Evolutionary conservation across 257 asterid species (phyloP), one percentile per base, ranked within the genome.

Genomic region (Nicotiana attenuata): DNA sequence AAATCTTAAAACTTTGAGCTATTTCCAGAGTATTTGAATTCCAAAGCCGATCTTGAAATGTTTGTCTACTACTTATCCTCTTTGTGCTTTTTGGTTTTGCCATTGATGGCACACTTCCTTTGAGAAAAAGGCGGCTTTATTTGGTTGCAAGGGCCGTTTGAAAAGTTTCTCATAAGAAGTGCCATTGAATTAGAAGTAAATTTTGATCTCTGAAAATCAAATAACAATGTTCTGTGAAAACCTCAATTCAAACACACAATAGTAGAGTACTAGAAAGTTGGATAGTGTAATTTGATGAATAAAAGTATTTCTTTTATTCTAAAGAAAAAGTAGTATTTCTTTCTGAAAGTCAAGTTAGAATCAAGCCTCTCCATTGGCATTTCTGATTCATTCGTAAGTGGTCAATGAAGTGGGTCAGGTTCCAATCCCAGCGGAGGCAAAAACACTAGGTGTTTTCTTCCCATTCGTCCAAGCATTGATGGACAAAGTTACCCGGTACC

Each of bases 401-500:
- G 47, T 38, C 10, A 38, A 38, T 38, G 47, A 38, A 38, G 47
- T 38, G 10, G 47, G 47, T 7, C 47, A 38, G 10, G 47, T 35
- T 35, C 6, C 5, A 33, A 33, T 33, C 38, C 6, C 38, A 33
- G 41, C 41, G 0, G 41, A 35, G 41, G 2, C 41, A 35, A 35
- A 35, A 35, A 35, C 8, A 35, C 1, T 35, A 35, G 0, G 0
- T 5, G 1, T 5, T 35, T 35, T 35, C 7, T 35, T 35, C 9
- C 1, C 2, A 38, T 6, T 38, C 1, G 2, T 7, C 10, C 11
- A 8, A 41, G 11, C 0, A 0, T 41, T 41, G 11, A 0, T 41
- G 50, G 50, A 41, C 11, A 41, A 41, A 41, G 50, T 41, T 7
- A 8, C 0, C 3, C 0, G 50, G 3, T 41, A 41, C 50, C 0